phyloP scores from a whole-genome alignment of 208 protist species.

The Trypanosoma melophagium region DNA sequence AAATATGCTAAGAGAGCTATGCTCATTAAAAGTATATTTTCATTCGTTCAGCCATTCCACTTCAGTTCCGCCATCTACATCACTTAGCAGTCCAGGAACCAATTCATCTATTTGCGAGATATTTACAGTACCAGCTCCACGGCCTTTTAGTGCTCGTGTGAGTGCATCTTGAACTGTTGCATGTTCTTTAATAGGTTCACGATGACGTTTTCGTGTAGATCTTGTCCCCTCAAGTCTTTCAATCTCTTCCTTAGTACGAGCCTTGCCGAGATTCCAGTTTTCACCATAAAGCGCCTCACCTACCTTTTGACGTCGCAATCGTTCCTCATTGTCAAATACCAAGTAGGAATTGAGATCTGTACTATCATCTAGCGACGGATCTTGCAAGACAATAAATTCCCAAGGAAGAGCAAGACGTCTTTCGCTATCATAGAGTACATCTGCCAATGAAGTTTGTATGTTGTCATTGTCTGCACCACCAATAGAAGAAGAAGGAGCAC shows the following conservation, averaged over 20 bases:
- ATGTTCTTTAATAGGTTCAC: slow-evolving; percentile 45
- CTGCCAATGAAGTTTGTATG: slow-evolving; percentile 31
- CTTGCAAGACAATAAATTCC: slow-evolving; percentile 80
- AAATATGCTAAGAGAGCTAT: slow-evolving; percentile 8
- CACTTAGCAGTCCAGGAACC: slow-evolving; percentile 60
- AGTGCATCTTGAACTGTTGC: slow-evolving; percentile 58
- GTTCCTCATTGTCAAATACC: slow-evolving; percentile 84
- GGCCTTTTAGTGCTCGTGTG: slow-evolving; percentile 56
- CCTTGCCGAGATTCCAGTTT: slow-evolving; percentile 64
- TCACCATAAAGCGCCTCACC: slow-evolving; percentile 68
- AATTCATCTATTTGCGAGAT: slow-evolving; percentile 80
- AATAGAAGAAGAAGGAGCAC: background rate
- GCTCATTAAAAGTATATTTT: slow-evolving; percentile 1
- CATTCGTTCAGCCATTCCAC: slow-evolving; percentile 54
- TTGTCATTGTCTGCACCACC: background rate
- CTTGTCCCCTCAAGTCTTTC: slow-evolving; percentile 48
- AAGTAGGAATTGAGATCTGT: slow-evolving; percentile 73
- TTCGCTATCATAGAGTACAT: slow-evolving; percentile 67
- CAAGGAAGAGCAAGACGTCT: slow-evolving; percentile 78
- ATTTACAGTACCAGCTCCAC: slow-evolving; percentile 60
- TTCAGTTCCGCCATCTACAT: slow-evolving; percentile 42
- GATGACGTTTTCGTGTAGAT: slow-evolving; percentile 43
- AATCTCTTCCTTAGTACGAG: slow-evolving; percentile 75
- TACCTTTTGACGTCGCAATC: slow-evolving; percentile 69
- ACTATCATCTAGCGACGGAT: slow-evolving; percentile 49